Base-by-base conservation (phyloP, 1,284 basidiomycete species). In the Thelephora terrestris region DNA sequence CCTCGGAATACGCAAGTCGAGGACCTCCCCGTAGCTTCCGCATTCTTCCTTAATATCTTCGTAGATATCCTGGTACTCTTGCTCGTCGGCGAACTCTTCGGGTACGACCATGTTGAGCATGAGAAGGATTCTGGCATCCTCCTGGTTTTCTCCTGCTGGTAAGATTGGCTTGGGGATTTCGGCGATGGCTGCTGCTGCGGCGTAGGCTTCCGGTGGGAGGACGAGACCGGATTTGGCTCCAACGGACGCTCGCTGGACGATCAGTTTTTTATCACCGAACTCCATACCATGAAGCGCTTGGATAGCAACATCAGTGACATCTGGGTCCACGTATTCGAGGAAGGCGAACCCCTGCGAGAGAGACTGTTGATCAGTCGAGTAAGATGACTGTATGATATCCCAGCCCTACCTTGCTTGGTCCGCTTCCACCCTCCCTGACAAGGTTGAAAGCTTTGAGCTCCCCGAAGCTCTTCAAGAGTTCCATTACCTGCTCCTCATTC, bases 41-140 rank as follows among this genome's bases (percentile, higher is more conserved):
- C 90, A 93, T 68, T 99, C 95, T 54, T 95, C 90, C 57, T 87
- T 88, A 61, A 99, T 83, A 64, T 99, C 95, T 61, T 96, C 92
- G 54, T 91, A 81, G 49, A 99, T 82, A 57, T 99, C 95, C 17
- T 79, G 79, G 62, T 96, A 99, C 61, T 99, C 95, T 53, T 84
- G 73, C 64, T 98, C 95, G 61, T 94, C 85, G 23, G 78, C 68
- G 48, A 99, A 77, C 63, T 99, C 95, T 49, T 99, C 95, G 2
- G 90, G 68, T 0, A 90, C 91, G 54, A 99, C 93, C 96, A 99
- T 99, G 76, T 99, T 99, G 61, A 99, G 74, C 85, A 99, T 89
- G 61, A 97, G 84, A 62, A 99, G 78, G 62, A 95, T 93, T 39
- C 88, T 81, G 14, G 85, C 81, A 40, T 84, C 75, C 10, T 66